phyloP scores from a whole-genome alignment of 768 basidiomycete species.

The Suillus subalutaceus region DNA sequence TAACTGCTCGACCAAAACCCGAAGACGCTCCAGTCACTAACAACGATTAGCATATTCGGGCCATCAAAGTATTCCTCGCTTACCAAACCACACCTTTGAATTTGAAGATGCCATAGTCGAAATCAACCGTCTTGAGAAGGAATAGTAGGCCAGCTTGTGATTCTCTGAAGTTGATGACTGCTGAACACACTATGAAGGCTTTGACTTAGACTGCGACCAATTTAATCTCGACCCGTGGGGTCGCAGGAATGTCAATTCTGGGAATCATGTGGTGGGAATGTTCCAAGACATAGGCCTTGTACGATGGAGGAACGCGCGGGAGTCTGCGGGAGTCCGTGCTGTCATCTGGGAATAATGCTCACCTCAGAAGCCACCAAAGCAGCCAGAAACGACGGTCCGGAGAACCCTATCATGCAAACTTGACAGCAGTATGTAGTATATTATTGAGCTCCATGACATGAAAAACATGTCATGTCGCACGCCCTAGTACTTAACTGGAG shows the following conservation, averaged over 20 bases:
- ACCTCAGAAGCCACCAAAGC: background rate
- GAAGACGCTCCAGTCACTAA: constrained; percentile 45
- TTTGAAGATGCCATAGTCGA: background rate
- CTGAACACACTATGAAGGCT: background rate
- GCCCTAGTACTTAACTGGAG: background rate
- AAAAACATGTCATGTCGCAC: background rate
- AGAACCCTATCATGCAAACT: background rate
- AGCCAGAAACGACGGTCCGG: background rate
- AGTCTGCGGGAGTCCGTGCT: background rate
- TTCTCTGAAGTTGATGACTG: background rate
- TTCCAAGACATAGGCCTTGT: background rate
- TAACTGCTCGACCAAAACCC: constrained; percentile 41
- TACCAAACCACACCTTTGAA: constrained; percentile 29
- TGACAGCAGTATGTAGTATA: background rate
- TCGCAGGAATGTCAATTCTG: background rate
- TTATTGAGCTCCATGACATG: background rate
- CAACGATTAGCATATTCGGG: no score
- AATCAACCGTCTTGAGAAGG: background rate
- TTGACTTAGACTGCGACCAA: background rate
- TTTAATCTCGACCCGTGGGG: background rate
- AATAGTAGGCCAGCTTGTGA: background rate
- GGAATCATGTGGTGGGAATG: background rate
- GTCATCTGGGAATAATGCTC: background rate
- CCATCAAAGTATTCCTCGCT: background rate
- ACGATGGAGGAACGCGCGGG: background rate